Evolutionary conservation across 1,284 basidiomycete genomes (phyloP).

Genomic region (Porogramme epimiltina): DNA sequence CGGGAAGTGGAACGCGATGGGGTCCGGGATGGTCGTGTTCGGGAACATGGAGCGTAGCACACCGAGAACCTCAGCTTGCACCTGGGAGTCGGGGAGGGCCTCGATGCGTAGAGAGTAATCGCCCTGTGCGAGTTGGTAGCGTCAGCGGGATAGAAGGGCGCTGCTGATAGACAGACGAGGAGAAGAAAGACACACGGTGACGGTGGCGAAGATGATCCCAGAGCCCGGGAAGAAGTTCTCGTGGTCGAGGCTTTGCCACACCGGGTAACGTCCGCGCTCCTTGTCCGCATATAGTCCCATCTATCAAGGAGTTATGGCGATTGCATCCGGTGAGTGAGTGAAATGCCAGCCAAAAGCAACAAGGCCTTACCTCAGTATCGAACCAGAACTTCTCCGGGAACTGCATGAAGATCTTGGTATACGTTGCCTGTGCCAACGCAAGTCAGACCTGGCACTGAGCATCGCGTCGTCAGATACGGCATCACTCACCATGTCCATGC

Average conservation of each 20-base stretch:
- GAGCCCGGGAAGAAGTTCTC: constrained; percentile 60
- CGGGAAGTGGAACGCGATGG: constrained; percentile 54
- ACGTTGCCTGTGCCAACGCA: constrained; percentile 53
- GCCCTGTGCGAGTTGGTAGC: constrained; percentile 38
- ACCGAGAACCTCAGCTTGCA: constrained; percentile 52
- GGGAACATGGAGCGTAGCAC: constrained; percentile 63
- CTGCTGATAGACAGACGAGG: background rate
- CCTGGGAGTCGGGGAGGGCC: constrained; percentile 45
- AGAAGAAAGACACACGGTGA: constrained; percentile 46
- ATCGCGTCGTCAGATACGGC: background rate
- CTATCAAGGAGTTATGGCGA: constrained; percentile 29
- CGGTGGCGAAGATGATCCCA: constrained; percentile 62
- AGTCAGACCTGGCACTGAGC: too few species aligned
- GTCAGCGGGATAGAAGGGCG: background rate
- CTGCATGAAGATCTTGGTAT: constrained; percentile 73
- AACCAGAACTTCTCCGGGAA: constrained; percentile 75
- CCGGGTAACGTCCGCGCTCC: constrained; percentile 61
- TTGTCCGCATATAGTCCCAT: constrained; percentile 63
- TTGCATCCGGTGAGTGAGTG: too few species aligned
- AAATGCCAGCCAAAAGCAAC: too few species aligned
- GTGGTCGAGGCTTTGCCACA: constrained; percentile 71
- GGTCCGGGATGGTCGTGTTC: constrained; percentile 49
- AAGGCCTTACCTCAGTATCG: constrained; percentile 49
- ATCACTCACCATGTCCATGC: constrained; percentile 58
- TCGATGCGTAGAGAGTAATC: constrained; percentile 60